Base-by-base conservation (phyloP, 2,329 filamentous ascomycete genomes). In the Thermoascus crustaceus region DNA sequence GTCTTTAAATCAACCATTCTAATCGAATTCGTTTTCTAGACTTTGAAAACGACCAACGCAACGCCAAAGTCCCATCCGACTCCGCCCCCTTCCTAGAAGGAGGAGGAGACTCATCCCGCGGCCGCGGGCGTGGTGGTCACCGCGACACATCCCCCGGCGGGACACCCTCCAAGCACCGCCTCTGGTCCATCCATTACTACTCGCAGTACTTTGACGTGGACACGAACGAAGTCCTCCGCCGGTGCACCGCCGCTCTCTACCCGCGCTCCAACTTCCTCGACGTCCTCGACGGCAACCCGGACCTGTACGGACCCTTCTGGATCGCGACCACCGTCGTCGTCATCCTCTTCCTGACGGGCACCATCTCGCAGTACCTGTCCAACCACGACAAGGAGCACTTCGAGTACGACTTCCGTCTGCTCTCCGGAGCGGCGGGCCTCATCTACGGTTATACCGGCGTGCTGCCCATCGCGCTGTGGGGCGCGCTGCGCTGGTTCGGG, bases 181-280 rank as follows among this genome's bases (percentile, higher is more conserved):
- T 96, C 45, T 98, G 91, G 91, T 80, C 80, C 30, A 71, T 96
- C 43, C 78, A 79, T 39, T 98, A 94, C 71, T 98, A 98, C 68
- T 79, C 87, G 37, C 91, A 94, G 67, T 96, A 91, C 76, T 98
- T 98, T 67, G 91, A 98, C 57, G 89, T 98, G 45, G 91, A 98
- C 66, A 96, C 91, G 1, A 80, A 76, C 41, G 85, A 91, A 35
- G 88, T 98, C 13, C 68, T 95, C 37, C 73, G 80, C 53, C 83
- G 91, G 47, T 96, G 91, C 65, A 80, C 80, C 62, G 82, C 87
- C 1, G 81, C 89, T n/a, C 68, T 96, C 24, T 94, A 83, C 63
- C 91, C 91, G 30, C 80, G 86, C 44, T 82, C 82, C 39, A 95
- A 94, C 69, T 98, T 98, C 66, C 80, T 98, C 44, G 91, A 98